Base-by-base conservation (phyloP, 83 land plant genomes). In the Diphasiastrum complanatum region DNA sequence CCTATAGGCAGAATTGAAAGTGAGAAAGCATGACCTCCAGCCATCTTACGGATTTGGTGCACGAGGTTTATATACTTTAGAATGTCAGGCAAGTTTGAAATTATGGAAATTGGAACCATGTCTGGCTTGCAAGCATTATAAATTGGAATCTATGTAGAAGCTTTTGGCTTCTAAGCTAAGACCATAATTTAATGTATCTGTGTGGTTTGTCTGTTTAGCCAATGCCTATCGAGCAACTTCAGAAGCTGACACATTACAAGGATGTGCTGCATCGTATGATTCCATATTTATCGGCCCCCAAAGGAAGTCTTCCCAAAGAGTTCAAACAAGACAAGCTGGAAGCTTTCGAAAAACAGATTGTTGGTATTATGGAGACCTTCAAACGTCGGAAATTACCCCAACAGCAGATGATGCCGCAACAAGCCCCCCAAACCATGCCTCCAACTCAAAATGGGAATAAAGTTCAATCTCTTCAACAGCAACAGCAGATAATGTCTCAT, bases 311-410 rank as follows among this genome's bases (percentile, higher is more conserved):
- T 25, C 66, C 51, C 45, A 67, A 56, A 48, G 45, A n/a, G 56
- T 37, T 65, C 22, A 86, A 74, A 11, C 74, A 49, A 66, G 97
- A 91, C 5, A 91, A 87, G 65, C 34, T 91, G 32, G 69, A 62
- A 14, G 31, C 31, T 1, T 76, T 73, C 63, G 93, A 91, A 64
- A 86, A 77, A 77, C 86, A 87, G 22, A 87, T 91, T 51, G 26
- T 76, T 4, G 37, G 26, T 51, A 48, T 91, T 65, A 66, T 87
- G 40, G 68, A 56, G 36, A 48, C 79, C 24, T 62, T 69, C 63
- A 80, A 76, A 63, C 62, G 63, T 1, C 70, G 64, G 60, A 82
- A 67, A 64, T 40, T 71, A 40, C 32, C 20, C 25, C 45, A 64
- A 36, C 47, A 72, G 55, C 56, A 77, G 58, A 80, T 73, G 48